These are phyloP conservation scores for Malus sylvestris DNA, from an alignment of 306 rosid genomes.

Conservation along the genomic window DNA sequence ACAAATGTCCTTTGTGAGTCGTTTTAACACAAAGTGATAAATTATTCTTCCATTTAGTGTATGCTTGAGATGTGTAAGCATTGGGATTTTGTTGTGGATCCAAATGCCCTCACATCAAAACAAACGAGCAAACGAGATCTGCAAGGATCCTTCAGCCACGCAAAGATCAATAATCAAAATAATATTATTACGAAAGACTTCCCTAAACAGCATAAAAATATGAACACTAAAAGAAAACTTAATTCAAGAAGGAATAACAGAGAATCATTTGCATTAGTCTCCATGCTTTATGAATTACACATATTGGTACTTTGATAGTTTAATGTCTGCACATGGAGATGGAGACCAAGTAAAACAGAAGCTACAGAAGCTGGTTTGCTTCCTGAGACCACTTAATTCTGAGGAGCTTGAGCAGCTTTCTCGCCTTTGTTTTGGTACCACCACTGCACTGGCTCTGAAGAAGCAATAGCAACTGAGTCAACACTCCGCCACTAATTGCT, in stretches of 20 bases:
- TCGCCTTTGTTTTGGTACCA: conserved; percentile 62
- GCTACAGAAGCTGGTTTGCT: background rate
- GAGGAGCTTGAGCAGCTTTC: conserved; percentile 70
- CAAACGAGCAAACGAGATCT: too few relatives aligned
- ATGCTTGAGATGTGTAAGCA: background rate
- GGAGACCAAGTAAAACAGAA: background rate
- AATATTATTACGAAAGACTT: too few relatives aligned
- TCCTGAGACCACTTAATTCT: conserved; percentile 33
- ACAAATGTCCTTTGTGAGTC: too few relatives aligned
- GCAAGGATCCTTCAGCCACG: too few relatives aligned
- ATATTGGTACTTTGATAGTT: background rate
- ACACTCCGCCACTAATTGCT: conserved; percentile 54
- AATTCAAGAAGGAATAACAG: too few relatives aligned
- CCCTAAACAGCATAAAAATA: too few relatives aligned
- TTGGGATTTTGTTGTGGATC: background rate
- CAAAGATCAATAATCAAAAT: too few relatives aligned
- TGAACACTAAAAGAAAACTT: too few relatives aligned
- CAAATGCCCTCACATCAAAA: background rate
- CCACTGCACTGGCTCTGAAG: conserved; percentile 63
- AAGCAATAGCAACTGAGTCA: conserved; percentile 63
- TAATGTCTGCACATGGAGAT: background rate
- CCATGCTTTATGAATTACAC: background rate
- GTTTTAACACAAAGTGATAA: too few relatives aligned
- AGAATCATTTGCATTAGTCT: background rate
- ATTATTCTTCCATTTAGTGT: background rate